These are phyloP conservation scores for Coriolopsis trogii DNA, from an alignment of 1,284 basidiomycete genomes.

Conservation along the genomic window DNA sequence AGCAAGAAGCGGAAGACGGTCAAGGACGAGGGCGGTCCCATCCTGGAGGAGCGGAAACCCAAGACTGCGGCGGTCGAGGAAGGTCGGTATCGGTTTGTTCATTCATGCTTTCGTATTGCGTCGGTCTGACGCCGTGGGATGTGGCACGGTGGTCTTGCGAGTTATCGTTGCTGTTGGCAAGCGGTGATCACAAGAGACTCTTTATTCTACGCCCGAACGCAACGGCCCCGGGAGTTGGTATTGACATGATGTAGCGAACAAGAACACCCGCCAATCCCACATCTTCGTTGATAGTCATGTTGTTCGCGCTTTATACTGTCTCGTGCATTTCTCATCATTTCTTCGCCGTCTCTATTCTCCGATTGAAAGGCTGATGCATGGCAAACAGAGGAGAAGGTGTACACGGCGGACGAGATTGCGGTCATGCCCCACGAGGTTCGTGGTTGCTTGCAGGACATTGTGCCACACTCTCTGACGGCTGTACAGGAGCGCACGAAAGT, in stretches of 20 bases:
- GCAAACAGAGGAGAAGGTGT: slow-evolving; percentile 32
- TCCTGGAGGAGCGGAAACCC: slow-evolving; percentile 71
- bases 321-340: too few species aligned
- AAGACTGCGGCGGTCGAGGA: slow-evolving; percentile 40
- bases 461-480: neutral
- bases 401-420: slow-evolving; percentile 59
- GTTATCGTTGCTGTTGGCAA: too few species aligned
- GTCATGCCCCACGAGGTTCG: slow-evolving; percentile 59
- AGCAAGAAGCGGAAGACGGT: slow-evolving; percentile 66
- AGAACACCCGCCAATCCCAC: too few species aligned
- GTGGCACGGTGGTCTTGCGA: too few species aligned
- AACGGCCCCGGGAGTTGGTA: too few species aligned
- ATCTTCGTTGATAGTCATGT: too few species aligned
- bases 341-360: neutral
- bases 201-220: too few species aligned
- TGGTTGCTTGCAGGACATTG: neutral
- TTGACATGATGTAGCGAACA: too few species aligned
- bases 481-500: slow-evolving; percentile 73
- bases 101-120: neutral
- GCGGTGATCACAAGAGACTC: too few species aligned
- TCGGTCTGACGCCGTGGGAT: neutral
- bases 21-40: slow-evolving; percentile 63
- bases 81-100: slow-evolving; percentile 32
- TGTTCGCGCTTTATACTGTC: too few species aligned
- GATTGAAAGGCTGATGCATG: neutral